phyloP scores from a whole-genome alignment of 768 basidiomycete species.

The Agaricus sinodeliciosus region DNA sequence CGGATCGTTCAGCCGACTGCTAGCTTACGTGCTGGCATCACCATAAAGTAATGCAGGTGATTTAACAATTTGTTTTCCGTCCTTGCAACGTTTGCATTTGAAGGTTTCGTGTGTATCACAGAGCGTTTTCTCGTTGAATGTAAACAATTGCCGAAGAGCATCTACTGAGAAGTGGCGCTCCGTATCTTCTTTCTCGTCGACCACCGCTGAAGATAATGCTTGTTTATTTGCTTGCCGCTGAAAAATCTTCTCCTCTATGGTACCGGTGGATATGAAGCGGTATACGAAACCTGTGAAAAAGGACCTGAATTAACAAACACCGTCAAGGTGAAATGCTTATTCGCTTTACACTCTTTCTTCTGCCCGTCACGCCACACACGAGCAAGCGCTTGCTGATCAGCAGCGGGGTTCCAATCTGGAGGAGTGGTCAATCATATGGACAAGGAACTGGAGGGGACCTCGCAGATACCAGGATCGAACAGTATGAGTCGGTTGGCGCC shows the following conservation, averaged over 20 bases:
- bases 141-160: conserved; percentile 83
- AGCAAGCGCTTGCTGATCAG: conserved; percentile 96
- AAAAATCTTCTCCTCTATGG: conserved; percentile 99
- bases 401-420: conserved; percentile 97
- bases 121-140: conserved; percentile 78
- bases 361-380: conserved; percentile 99
- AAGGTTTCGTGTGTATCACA: conserved; percentile 98
- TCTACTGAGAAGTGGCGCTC: conserved; percentile 94
- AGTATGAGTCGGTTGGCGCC: conserved; percentile 94
- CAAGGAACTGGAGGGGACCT: background rate
- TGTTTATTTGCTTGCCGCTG: conserved; percentile 96
- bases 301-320: background rate
- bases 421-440: conserved; percentile 1
- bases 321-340: background rate
- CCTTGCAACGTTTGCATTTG: conserved; percentile 89
- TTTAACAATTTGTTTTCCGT: conserved; percentile 80
- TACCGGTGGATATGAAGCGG: conserved; percentile 94
- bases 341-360: conserved; percentile 90
- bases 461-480: conserved; percentile 75
- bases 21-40: conserved; percentile 91
- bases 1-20: too few relatives aligned
- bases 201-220: conserved; percentile 94
- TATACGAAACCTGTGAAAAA: conserved; percentile 80
- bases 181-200: conserved; percentile 93
- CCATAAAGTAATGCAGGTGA: conserved; percentile 87